A percentile compares a stretch with the other conserved stretches of the same genome.
phyloP scores from a whole-genome alignment of 805 yeast genomes.

The Helenozyma rhizophorensis region DNA sequence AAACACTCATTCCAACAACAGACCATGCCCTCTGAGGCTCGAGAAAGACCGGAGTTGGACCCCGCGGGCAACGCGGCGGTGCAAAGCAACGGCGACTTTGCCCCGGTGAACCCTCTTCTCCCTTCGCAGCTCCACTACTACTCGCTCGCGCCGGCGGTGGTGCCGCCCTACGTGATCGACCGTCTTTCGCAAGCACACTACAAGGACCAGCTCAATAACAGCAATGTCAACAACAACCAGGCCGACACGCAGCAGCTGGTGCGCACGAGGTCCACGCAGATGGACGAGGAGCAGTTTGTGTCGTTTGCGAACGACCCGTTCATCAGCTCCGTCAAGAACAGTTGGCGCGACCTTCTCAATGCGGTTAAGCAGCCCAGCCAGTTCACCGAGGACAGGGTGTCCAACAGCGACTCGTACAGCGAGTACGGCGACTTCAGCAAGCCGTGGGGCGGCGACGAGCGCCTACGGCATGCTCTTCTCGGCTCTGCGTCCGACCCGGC shows the following conservation, averaged over 20 bases:
- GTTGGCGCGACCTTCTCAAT: conserved; percentile 49
- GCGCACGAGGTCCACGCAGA: conserved; percentile 6
- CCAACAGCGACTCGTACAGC: conserved; percentile 21
- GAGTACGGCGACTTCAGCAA: conserved; percentile 41
- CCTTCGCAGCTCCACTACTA: conserved; percentile 27
- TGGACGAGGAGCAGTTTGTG: conserved; percentile 29
- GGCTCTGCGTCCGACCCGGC: conserved; percentile 31
- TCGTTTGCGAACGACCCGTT: conserved; percentile 37
- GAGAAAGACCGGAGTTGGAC: too few relatives aligned
- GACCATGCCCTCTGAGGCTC: background rate
- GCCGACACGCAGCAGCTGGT: conserved; percentile 7
- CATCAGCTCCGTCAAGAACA: conserved; percentile 35
- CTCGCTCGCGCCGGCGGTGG: conserved; percentile 31
- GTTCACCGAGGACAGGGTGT: conserved; percentile 24
- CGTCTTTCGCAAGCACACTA: conserved; percentile 42
- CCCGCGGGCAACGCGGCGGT: conserved; percentile 5
- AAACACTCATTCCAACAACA: too few relatives aligned
- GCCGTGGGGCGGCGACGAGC: conserved; percentile 69
- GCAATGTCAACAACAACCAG: conserved; percentile 22
- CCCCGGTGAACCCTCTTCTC: conserved; percentile 22
- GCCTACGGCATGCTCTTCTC: conserved; percentile 52
- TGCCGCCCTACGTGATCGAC: conserved; percentile 66
- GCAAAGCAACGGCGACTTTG: conserved; percentile 8
- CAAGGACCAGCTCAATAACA: conserved; percentile 31
- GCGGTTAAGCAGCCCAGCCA: conserved; percentile 44